Evolutionary conservation across 2,329 filamentous ascomycete species (phyloP).

Genomic region (Pseudogymnoascus sp.): DNA sequence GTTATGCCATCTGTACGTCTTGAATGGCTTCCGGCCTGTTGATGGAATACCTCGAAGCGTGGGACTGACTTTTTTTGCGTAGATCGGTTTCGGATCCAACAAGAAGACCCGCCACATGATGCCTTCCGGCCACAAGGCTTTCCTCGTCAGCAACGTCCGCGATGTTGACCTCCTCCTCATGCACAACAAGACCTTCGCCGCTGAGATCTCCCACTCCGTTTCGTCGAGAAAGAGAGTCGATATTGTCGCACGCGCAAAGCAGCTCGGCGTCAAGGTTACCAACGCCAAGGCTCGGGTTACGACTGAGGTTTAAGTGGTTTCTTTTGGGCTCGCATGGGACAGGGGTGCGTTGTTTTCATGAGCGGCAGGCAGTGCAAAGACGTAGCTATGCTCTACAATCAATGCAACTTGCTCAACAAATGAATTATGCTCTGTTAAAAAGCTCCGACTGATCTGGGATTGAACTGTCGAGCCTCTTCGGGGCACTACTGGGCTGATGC

Average conservation of each 20-base stretch:
- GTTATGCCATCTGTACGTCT: slow-evolving; percentile 93
- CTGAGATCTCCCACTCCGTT: slow-evolving; percentile 97
- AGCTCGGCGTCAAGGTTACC: slow-evolving; percentile 98
- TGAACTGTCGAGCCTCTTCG: background rate
- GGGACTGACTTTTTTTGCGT: slow-evolving; percentile 21
- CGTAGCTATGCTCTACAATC: slow-evolving; percentile 27
- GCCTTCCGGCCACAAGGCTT: slow-evolving; percentile 98
- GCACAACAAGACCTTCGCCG: slow-evolving; percentile 99
- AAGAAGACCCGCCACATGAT: slow-evolving; percentile 99
- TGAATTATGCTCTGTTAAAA: background rate
- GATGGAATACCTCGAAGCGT: slow-evolving; percentile 4
- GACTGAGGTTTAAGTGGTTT: slow-evolving; percentile 64
- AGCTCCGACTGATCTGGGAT: background rate
- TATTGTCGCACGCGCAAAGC: slow-evolving; percentile 94
- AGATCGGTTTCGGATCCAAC: slow-evolving; percentile 99
- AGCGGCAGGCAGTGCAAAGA: slow-evolving; percentile 23
- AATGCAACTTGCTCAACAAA: slow-evolving; percentile 18
- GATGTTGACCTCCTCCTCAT: slow-evolving; percentile 97
- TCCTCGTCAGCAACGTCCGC: slow-evolving; percentile 94
- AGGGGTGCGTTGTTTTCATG: slow-evolving; percentile 26
- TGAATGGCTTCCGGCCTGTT: background rate
- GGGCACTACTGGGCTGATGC: background rate
- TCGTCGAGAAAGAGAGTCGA: slow-evolving; percentile 98
- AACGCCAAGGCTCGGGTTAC: slow-evolving; percentile 99
- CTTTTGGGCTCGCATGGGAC: slow-evolving; percentile 27